phyloP scores from a whole-genome alignment of 371 early-diverging fungal species.

The Saksenaea oblongispora region DNA sequence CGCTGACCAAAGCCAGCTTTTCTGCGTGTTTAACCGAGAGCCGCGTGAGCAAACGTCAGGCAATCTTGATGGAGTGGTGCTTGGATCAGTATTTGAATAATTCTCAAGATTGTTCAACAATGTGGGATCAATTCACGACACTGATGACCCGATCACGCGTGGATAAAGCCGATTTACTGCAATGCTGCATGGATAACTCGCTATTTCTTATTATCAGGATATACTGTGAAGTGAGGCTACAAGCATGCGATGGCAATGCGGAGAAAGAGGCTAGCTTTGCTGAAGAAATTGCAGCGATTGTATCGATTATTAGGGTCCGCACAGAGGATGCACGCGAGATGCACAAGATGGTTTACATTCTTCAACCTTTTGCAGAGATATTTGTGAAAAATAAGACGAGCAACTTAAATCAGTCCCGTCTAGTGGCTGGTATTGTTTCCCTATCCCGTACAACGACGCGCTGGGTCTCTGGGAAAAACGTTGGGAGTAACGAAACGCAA shows the following conservation, averaged over 20 bases:
- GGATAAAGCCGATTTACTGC: slow-evolving; percentile 3
- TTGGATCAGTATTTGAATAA: neutral
- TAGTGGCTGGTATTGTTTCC: slow-evolving; percentile 17
- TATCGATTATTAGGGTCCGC: slow-evolving; percentile 13
- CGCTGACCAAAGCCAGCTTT: too few relatives aligned
- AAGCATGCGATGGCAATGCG: neutral
- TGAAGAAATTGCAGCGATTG: slow-evolving; percentile 21
- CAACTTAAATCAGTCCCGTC: neutral
- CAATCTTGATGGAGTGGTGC: neutral
- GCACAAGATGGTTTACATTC: slow-evolving; percentile 10
- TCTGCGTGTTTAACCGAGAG: too few relatives aligned
- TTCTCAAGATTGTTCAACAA: neutral
- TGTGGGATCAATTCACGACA: too few relatives aligned
- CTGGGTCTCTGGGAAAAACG: slow-evolving; percentile 2
- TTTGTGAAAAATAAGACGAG: slow-evolving; percentile 3
- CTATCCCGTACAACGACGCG: slow-evolving; percentile 8
- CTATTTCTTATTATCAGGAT: slow-evolving; percentile 7
- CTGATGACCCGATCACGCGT: neutral
- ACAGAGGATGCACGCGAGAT: too few relatives aligned
- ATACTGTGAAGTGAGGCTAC: slow-evolving; percentile 1
- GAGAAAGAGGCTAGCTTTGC: slow-evolving; percentile 9
- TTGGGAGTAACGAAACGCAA: neutral
- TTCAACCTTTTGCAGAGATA: slow-evolving; percentile 7
- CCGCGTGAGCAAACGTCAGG: too few relatives aligned
- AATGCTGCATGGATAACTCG: slow-evolving; percentile 14